A percentile compares a stretch with the other conserved stretches of the same genome.
Conservation (phyloP, 208 protist genomes). For the Angomonas ambiguus region DNA sequence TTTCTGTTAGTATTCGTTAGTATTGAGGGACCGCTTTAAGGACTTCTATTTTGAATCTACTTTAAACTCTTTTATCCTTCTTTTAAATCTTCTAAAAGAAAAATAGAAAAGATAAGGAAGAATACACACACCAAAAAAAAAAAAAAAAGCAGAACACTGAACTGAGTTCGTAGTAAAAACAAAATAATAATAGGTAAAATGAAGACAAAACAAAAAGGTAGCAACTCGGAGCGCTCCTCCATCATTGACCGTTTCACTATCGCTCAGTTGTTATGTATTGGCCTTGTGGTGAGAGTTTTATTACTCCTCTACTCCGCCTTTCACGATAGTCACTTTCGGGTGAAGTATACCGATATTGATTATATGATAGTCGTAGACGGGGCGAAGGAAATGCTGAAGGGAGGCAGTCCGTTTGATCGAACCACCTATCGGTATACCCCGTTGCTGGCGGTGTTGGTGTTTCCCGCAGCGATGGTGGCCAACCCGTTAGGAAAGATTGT, state of each 20-base stretch:
- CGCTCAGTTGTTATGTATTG: constrained; percentile 31
- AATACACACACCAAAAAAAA: too few species aligned
- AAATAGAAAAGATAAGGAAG: not conserved
- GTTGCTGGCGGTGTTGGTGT: constrained; percentile 75
- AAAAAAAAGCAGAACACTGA: too few species aligned
- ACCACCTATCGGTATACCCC: constrained; percentile 95
- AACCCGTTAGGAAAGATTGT: constrained; percentile 82
- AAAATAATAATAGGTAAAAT: not conserved
- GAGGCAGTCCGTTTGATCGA: constrained; percentile 86
- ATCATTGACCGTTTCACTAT: constrained; percentile 25
- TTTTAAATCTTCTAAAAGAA: not conserved
- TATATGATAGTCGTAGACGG: constrained; percentile 95
- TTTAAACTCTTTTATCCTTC: not conserved
- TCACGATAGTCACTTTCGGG: constrained; percentile 72
- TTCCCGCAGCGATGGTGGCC: constrained; percentile 68
- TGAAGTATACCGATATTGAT: constrained; percentile 97
- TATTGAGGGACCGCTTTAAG: too few species aligned
- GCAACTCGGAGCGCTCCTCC: constrained; percentile 6
- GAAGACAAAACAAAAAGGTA: not conserved
- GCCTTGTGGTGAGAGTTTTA: constrained; percentile 47
- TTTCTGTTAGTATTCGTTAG: too few species aligned
- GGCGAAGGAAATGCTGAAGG: constrained; percentile 71
- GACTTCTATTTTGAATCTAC: too few species aligned
- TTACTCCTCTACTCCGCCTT: constrained; percentile 75
- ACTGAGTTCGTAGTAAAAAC: not conserved